phyloP scores from a whole-genome alignment of 306 rosid genomes.

The Glycine tomentella region DNA sequence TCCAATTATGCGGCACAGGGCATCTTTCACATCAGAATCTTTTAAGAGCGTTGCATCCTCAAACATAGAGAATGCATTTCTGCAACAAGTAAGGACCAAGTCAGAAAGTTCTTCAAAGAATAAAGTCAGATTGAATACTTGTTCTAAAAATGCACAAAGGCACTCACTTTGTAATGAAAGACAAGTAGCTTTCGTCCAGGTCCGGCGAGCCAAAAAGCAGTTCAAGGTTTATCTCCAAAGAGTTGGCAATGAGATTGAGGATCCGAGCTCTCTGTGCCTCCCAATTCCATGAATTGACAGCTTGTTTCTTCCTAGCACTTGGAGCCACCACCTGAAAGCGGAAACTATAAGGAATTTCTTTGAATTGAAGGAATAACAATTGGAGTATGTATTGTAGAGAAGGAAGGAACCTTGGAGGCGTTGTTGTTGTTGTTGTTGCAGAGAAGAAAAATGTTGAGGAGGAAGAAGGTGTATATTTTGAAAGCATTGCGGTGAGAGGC shows the following conservation, averaged over 20 bases:
- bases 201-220: constrained; percentile 83
- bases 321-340: constrained; percentile 63
- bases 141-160: not conserved
- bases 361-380: too few species aligned
- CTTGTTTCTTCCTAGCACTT: constrained; percentile 71
- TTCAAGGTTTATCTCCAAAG: constrained; percentile 83
- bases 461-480: constrained; percentile 82
- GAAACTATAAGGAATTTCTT: too few species aligned
- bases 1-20: constrained; percentile 83
- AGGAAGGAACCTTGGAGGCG: constrained; percentile 56
- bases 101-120: constrained; percentile 32
- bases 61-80: constrained; percentile 79
- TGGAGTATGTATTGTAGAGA: too few species aligned
- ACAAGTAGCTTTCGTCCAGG: constrained; percentile 75
- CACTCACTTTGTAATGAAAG: constrained; percentile 82
- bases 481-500: constrained; percentile 86
- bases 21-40: constrained; percentile 77
- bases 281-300: constrained; percentile 80
- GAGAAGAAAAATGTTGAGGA: constrained; percentile 64
- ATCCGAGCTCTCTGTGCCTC: constrained; percentile 84
- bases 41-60: constrained; percentile 72
- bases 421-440: constrained; percentile 55
- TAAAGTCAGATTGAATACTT: not conserved
- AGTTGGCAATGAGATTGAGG: constrained; percentile 85
- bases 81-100: constrained; percentile 47